Evolutionary conservation across 768 basidiomycete species (phyloP), one percentile per base, ranked within the genome.

Genomic region (Wakefieldia striispora): DNA sequence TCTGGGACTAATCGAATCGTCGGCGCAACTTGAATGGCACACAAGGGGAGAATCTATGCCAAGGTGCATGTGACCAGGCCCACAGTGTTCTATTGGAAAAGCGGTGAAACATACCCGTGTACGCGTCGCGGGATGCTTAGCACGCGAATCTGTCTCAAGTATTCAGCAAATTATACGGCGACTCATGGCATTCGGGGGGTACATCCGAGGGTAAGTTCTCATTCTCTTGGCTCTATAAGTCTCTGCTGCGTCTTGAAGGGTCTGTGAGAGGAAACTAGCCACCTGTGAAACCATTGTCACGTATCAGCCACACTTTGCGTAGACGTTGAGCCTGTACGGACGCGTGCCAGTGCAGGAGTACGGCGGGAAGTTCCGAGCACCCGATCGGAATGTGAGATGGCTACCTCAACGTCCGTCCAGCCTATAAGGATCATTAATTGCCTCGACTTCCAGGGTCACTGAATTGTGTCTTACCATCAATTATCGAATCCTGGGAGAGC

Each of bases 361-460:
- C 64, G 56, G 44, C 67, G 67, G 34, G 64, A 69, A 47, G 69
- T 70, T 38, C 76, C 77, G 60, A 76, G 74, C 47, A 72, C 71
- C 54, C 67, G 73, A 59, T 80, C 77, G 38, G 75, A 69, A 38
- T 70, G 71, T 49, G 73, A 72, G 47, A 54, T 48, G 38, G 40
- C 47, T 55, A 65, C 53, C 67, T 70, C 59, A 56, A 70, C 47
- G 51, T 67, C 27, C 45, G 61, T 67, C 58, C 56, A 64, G 53
- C 59, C 65, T 62, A 45, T 20, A 46, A n/a, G 46, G 40, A 49
- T 43, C 50, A 53, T 55, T 53, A 54, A 56, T 47, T 46, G 36
- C 52, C 47, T 57, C 46, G 46, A 54, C 43, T 46, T 44, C 33
- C 45, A 53, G 49, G 45, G 55, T 59, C 33, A 49, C 23, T 29